Evolutionary conservation across 345 rosid genomes (phyloP).

Genomic region (Turritis glabra): DNA sequence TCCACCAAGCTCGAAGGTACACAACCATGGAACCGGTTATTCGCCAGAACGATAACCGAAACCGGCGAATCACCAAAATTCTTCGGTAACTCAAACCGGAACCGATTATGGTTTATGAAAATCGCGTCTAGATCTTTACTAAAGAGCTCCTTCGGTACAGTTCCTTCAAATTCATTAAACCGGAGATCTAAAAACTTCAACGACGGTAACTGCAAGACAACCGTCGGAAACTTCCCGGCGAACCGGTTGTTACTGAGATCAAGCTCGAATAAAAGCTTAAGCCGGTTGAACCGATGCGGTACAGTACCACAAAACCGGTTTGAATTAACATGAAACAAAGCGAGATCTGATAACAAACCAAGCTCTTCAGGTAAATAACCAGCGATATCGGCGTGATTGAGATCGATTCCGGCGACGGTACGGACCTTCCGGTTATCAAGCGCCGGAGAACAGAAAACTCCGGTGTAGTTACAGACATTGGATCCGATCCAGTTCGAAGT

Average conservation of each 20-base stretch:
- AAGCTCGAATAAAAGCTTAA: slow-evolving; percentile 63
- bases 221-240: slow-evolving; percentile 67
- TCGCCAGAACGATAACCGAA: slow-evolving; percentile 72
- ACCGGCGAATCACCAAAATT: slow-evolving; percentile 77
- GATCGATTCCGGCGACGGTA: slow-evolving; percentile 80
- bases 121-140: slow-evolving; percentile 67
- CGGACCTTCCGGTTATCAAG: slow-evolving; percentile 50
- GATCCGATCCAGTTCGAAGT: slow-evolving; percentile 68
- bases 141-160: slow-evolving; percentile 63
- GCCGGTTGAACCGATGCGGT: slow-evolving; percentile 53
- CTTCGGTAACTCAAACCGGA: slow-evolving; percentile 62
- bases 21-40: slow-evolving; percentile 73
- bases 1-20: slow-evolving; percentile 65
- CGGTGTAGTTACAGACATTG: slow-evolving; percentile 55
- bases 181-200: slow-evolving; percentile 73
- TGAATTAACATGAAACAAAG: slow-evolving; percentile 76
- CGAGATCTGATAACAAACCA: slow-evolving; percentile 69
- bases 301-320: slow-evolving; percentile 76
- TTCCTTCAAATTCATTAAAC: slow-evolving; percentile 77
- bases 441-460: slow-evolving; percentile 60
- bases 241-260: slow-evolving; percentile 81
- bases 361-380: slow-evolving; percentile 83
- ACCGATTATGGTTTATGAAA: slow-evolving; percentile 69
- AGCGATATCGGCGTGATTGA: slow-evolving; percentile 79
- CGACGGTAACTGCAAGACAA: slow-evolving; percentile 53